phyloP scores from a whole-genome alignment of 1,284 basidiomycete species.

The Schizopora paradoxa region DNA sequence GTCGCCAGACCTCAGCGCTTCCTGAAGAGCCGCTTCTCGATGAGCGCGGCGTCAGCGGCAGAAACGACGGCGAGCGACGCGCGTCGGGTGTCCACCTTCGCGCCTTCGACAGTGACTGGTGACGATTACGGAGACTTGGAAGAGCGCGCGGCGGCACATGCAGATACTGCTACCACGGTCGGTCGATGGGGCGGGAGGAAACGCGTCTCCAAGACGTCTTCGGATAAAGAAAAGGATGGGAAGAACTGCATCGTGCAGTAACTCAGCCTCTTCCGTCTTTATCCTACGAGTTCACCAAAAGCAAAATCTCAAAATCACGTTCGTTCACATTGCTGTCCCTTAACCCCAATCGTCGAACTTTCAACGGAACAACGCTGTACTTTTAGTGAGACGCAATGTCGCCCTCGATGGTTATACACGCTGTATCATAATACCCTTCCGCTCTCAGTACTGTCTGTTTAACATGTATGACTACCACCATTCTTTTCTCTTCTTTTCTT shows the following conservation, averaged over 20 bases:
- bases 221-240: conserved; percentile 8
- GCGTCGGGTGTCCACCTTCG: conserved; percentile 6
- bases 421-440: too few species aligned
- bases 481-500: conserved; percentile 3
- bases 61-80: conserved; percentile 10
- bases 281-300: too few species aligned
- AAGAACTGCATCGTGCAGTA: conserved; percentile 14
- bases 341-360: too few species aligned
- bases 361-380: too few species aligned
- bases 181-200: conserved; percentile 3
- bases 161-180: conserved; percentile 2
- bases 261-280: too few species aligned
- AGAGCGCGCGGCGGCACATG: background rate
- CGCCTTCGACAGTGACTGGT: conserved; percentile 10
- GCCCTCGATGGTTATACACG: too few species aligned
- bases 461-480: too few species aligned
- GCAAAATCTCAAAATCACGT: too few species aligned
- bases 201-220: conserved; percentile 1
- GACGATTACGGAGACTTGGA: background rate
- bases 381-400: too few species aligned
- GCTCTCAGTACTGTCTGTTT: too few species aligned
- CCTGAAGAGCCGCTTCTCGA: conserved; percentile 7
- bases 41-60: conserved; percentile 11
- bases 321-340: too few species aligned
- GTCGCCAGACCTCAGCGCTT: conserved; percentile 4